Base-by-base conservation (phyloP, 768 basidiomycete genomes). In the Suillus occidentalis region DNA sequence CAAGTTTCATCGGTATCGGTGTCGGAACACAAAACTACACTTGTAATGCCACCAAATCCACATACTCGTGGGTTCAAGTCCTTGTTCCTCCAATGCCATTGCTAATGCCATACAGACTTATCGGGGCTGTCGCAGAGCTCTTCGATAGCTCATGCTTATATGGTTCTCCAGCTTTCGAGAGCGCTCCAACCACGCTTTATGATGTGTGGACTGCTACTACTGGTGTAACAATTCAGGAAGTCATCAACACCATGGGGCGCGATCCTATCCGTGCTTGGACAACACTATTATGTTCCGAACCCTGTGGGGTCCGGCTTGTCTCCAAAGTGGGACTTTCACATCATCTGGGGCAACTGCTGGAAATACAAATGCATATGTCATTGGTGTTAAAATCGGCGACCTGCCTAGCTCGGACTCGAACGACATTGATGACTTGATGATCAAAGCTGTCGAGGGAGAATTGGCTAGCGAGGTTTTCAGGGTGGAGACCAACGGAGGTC, bases 291-390 rank as follows among this genome's bases (percentile, higher is more conserved):
- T 72, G 77, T 85, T 42, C 71, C 77, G 1, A 83, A 84, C 71
- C 76, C 82, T 6, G 68, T 78, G 62, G 82, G 80, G 6, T 72
- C 72, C 4, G 83, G 82, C 18, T 75, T 77, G 63, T 71, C 72
- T 47, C 86, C 88, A 1, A 80, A 83, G 67, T 86, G 86, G 82
- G 88, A 89, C 72, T 85, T 85, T 85, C 75, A 80, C 82, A 13
- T 78, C 79, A 6, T 74, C 74, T 20, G 79, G 77, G 4, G 69
- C 70, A n/a, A 74, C 76, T 20, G 71, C 74, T 43, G 82, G 81
- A 8, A 79, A 84, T 63, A 61, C 78, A 0, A 70, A 81, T 45
- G 83, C 83, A 4, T 87, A 78, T 65, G 82, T 84, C 31, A 71
- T 85, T 37, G 86, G 74, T 12, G 78, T 80, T 16, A 84, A 80